These are phyloP conservation scores for Aspergillus steynii DNA, from an alignment of 495 filamentous ascomycete genomes.

Conservation along the genomic window DNA sequence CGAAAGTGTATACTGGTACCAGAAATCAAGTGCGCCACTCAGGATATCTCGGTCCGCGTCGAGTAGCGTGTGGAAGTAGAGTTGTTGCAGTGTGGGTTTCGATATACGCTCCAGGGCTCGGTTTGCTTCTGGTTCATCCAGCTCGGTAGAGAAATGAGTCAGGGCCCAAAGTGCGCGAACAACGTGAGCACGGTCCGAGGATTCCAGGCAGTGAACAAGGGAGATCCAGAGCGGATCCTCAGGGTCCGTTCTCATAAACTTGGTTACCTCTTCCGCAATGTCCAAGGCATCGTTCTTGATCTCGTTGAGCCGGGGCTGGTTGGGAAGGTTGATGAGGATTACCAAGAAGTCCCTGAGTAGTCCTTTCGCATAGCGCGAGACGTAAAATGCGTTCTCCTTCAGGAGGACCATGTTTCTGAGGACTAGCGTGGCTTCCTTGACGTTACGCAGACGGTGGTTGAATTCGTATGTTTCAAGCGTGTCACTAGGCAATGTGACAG, in stretches of 20 bases:
- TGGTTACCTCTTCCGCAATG: constrained; percentile 87
- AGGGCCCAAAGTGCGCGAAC: constrained; percentile 80
- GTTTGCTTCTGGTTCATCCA: constrained; percentile 68
- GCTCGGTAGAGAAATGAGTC: constrained; percentile 81
- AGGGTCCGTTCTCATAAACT: constrained; percentile 68
- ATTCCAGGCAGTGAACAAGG: constrained; percentile 67
- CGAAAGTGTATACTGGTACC: constrained; percentile 90
- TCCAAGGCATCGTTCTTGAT: constrained; percentile 90
- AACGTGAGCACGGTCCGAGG: constrained; percentile 81
- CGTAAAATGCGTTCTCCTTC: constrained; percentile 80
- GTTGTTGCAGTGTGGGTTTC: constrained; percentile 58
- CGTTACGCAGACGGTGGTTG: constrained; percentile 65
- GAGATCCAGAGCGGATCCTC: constrained; percentile 78
- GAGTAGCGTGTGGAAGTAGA: constrained; percentile 79
- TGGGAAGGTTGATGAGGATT: constrained; percentile 76
- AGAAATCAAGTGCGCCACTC: constrained; percentile 84
- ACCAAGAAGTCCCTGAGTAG: constrained; percentile 75
- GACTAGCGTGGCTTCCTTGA: constrained; percentile 85
- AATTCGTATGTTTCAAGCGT: constrained; percentile 74
- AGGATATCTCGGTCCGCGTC: constrained; percentile 86
- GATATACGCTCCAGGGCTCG: constrained; percentile 70
- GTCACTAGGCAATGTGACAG: constrained; percentile 60
- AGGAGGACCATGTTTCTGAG: constrained; percentile 92
- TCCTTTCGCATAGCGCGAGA: constrained; percentile 67
- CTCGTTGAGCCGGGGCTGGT: constrained; percentile 73